phyloP scores from a whole-genome alignment of 108 stramenopile genomes.

The Fragilaria radians region DNA sequence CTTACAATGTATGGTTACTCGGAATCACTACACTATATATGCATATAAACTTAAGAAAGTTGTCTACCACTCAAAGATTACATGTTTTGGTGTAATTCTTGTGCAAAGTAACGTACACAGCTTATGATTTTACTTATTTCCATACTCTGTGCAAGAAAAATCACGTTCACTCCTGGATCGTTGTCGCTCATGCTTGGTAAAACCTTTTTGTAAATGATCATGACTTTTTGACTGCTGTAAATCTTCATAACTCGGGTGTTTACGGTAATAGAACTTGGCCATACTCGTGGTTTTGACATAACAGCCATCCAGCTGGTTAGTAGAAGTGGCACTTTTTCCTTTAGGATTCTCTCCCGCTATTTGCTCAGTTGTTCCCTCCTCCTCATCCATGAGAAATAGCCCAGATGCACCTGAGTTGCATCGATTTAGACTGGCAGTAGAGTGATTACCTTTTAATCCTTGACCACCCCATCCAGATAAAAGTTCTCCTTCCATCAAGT shows the following conservation, averaged over 20 bases:
- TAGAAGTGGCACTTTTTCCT: slow-evolving; percentile 1
- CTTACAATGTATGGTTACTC: no score
- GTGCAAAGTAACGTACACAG: no score
- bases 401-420: slow-evolving; percentile 56
- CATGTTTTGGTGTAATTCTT: no score
- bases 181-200: neutral
- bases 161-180: neutral
- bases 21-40: no score
- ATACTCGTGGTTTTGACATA: slow-evolving; percentile 85
- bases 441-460: slow-evolving; percentile 79
- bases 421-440: slow-evolving; percentile 51
- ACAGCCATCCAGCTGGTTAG: slow-evolving; percentile 3
- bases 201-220: neutral
- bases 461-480: slow-evolving; percentile 69
- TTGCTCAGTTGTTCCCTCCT: slow-evolving; percentile 25
- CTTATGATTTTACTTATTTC: no score
- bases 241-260: slow-evolving; percentile 28
- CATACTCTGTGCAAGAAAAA: no score
- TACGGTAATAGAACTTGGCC: slow-evolving; percentile 87
- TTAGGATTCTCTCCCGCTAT: slow-evolving; percentile 11
- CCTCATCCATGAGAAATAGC: slow-evolving; percentile 63
- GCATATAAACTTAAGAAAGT: no score
- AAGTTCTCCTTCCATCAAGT: neutral
- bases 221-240: neutral
- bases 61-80: no score